Evolutionary conservation across 169 alveolate species (phyloP).

Genomic region (Eimeria praecox): DNA sequence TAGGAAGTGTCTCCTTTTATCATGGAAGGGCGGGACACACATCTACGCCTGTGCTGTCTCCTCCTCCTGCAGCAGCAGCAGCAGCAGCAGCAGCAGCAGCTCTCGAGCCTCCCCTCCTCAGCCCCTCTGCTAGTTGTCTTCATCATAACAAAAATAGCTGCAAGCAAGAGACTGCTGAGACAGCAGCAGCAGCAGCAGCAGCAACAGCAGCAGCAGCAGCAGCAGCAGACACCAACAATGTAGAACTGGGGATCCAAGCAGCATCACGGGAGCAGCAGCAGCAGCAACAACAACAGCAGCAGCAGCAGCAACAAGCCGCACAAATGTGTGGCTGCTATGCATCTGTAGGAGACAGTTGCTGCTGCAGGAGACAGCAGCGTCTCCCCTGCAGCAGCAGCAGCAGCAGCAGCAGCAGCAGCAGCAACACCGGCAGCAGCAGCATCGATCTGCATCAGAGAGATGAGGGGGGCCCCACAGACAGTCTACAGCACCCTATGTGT

Average conservation of each 20-base stretch:
- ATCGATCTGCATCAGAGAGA: neutral
- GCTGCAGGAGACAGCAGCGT: slow-evolving; percentile 47
- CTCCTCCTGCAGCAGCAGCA: neutral
- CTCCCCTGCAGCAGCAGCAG: slow-evolving; percentile 49
- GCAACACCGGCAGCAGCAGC: neutral
- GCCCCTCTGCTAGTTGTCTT: neutral
- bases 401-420: neutral
- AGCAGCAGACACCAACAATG: neutral
- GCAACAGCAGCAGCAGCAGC: neutral
- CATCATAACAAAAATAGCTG: neutral
- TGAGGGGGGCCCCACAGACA: neutral
- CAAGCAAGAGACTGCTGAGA: neutral
- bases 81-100: neutral
- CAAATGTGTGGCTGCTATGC: neutral
- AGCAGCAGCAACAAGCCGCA: neutral
- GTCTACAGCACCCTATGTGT: neutral
- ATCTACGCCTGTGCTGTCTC: no score
- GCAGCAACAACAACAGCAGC: slow-evolving; percentile 26
- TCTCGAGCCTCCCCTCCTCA: neutral
- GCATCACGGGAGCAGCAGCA: neutral
- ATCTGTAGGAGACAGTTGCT: slow-evolving; percentile 28
- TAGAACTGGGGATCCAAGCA: neutral
- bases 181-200: slow-evolving; percentile 15
- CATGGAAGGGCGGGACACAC: no score
- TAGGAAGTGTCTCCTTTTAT: no score